These are phyloP conservation scores for Clohesyomyces aquaticus DNA, from an alignment of 495 filamentous ascomycete genomes.

Conservation along the genomic window DNA sequence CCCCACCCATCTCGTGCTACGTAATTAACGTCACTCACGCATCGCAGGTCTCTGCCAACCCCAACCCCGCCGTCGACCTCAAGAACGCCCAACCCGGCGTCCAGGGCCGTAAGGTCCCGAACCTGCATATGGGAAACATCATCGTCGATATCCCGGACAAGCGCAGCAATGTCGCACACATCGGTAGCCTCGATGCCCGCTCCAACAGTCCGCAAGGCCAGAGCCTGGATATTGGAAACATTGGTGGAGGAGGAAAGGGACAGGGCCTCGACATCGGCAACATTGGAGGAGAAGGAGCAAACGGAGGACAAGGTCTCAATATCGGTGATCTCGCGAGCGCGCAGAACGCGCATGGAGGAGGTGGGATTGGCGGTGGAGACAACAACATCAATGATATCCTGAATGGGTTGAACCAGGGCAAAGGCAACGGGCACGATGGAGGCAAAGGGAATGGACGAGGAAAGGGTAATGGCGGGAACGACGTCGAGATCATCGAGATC, in stretches of 20 bases:
- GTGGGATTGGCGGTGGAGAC: no score
- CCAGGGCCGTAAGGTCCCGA: background rate
- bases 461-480: slow-evolving; percentile 7
- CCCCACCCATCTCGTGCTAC: background rate
- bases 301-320: slow-evolving; percentile 1
- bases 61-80: background rate
- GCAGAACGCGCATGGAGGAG: background rate
- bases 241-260: slow-evolving; percentile 1
- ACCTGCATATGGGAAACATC: slow-evolving; percentile 6
- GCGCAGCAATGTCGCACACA: background rate
- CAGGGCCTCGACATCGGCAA: slow-evolving; percentile 2
- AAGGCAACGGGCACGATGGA: slow-evolving; percentile 9
- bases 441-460: slow-evolving; percentile 11
- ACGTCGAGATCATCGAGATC: slow-evolving; percentile 24
- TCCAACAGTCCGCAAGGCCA: background rate
- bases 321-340: slow-evolving; percentile 4
- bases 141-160: background rate
- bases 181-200: background rate
- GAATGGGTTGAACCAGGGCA: slow-evolving; percentile 4
- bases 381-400: slow-evolving; percentile 8
- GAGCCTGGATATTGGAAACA: background rate
- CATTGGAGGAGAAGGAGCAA: background rate
- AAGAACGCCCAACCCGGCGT: background rate
- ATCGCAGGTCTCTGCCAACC: background rate
- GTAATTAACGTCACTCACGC: no score